A percentile compares a stretch with the other conserved stretches of the same genome.
These are phyloP conservation scores for Bromus sterilis DNA, from an alignment of 176 grass and related monocot genomes.

Conservation along the genomic window DNA sequence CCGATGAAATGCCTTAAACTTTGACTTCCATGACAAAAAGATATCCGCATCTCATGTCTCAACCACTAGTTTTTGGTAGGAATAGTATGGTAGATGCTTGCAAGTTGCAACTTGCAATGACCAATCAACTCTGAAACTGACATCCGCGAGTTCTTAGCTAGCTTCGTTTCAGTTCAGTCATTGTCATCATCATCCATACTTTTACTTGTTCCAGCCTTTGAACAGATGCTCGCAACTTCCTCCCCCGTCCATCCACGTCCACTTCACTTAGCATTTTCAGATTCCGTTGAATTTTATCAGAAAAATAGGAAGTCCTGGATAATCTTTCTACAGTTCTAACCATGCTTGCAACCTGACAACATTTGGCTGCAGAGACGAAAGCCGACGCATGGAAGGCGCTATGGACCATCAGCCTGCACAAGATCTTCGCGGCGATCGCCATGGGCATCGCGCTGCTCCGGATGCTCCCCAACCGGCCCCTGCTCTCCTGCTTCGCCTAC, in stretches of 20 bases:
- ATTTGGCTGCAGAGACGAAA: slow-evolving; percentile 54
- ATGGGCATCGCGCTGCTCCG: slow-evolving; percentile 91
- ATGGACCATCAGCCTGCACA: slow-evolving; percentile 95
- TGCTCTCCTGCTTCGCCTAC: slow-evolving; percentile 70
- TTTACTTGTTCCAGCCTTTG: background rate
- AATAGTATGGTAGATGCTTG: background rate
- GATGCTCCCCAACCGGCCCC: slow-evolving; percentile 69
- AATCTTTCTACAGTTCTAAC: background rate
- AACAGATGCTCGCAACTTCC: background rate
- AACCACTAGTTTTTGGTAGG: too few species aligned
- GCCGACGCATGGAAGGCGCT: slow-evolving; percentile 85
- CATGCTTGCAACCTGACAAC: background rate
- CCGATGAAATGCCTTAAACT: background rate
- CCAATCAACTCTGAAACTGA: background rate
- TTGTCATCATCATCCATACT: slow-evolving; percentile 10
- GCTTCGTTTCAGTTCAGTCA: background rate
- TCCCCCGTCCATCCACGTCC: background rate
- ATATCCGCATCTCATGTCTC: background rate
- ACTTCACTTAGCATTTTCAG: background rate
- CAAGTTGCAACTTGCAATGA: background rate
- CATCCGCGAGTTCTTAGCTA: background rate
- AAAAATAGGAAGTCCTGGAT: background rate
- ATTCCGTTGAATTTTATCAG: background rate
- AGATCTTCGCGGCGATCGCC: slow-evolving; percentile 88
- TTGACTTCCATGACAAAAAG: background rate